A percentile compares a stretch with the other conserved stretches of the same genome.
Evolutionary conservation across 169 alveolate genomes (phyloP).

Genomic region (Eimeria maxima): DNA sequence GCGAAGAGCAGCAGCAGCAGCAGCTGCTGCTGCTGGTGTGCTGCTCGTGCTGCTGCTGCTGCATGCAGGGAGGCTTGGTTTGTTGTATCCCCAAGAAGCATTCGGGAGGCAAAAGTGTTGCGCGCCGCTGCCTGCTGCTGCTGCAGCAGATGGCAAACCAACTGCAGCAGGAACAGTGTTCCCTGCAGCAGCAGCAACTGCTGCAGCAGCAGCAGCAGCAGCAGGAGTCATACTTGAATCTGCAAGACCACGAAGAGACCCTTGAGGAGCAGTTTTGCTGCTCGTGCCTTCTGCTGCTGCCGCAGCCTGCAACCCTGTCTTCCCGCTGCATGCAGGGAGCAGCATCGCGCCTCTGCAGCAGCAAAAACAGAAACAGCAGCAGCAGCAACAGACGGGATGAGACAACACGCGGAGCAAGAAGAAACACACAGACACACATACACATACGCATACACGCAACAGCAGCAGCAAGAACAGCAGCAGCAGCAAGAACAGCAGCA

Average conservation of each 20-base stretch:
- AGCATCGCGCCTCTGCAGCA: conserved; percentile 54
- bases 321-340: conserved; percentile 13
- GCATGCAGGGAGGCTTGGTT: conserved; percentile 19
- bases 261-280: neutral
- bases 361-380: conserved; percentile 2
- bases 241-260: neutral
- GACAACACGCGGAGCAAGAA: neutral
- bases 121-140: neutral
- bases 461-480: conserved; percentile 14
- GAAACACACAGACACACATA: neutral
- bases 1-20: conserved; percentile 67
- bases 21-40: conserved; percentile 53
- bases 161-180: neutral
- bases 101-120: neutral
- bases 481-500: neutral
- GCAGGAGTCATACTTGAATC: neutral
- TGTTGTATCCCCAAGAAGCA: conserved; percentile 9
- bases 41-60: conserved; percentile 23
- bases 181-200: neutral
- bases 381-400: neutral
- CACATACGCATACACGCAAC: neutral
- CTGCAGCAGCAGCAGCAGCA: conserved; percentile 11
- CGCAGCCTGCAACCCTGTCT: neutral
- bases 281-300: neutral
- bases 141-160: neutral